Base-by-base conservation (phyloP, 495 filamentous ascomycete genomes). In the Penicillium cataractarum region DNA sequence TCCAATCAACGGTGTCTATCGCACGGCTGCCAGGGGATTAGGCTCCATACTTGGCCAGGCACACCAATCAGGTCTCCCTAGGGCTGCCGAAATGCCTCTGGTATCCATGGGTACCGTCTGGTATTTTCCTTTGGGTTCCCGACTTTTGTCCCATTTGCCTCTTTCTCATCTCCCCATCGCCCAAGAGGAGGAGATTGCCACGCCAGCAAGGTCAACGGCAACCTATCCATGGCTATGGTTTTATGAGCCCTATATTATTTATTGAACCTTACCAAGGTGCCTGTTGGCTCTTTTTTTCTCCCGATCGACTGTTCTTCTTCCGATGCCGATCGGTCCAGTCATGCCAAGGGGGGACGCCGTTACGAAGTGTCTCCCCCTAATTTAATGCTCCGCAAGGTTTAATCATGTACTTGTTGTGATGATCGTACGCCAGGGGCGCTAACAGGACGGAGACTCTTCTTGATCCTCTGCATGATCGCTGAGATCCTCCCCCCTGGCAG, bases 51-150 rank as follows among this genome's bases (percentile, higher is more conserved):
- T 32, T 40, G 50, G 55, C 60, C 70, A 73, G 70, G 70, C 48
- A 73, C 70, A 66, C 70, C 68, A 73, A 71, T 73, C 65, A 73
- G 1, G 1, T 17, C 19, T n/a, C 27, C 22, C 17, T 3, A 19
- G 10, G 42, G 15, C 58, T 59, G 51, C 59, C 59, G 33, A 67
- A 58, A 67, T 65, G 42, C 65, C 62, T 55, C 24, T 49, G 52
- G 67, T 70, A 68, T 70, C 67, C 69, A 69, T 67, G 69, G 69
- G 59, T 65, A 65, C 60, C 37, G n/a, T 22, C 3, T 49, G 58
- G 50, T 56, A 56, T 61, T 55, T 48, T 33, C 21, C 53, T 6
- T 50, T 29, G 13, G 6, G 24, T 50, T 50, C 46, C 26, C 26
- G 13, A 29, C 26, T 50, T n/a, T 50, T 27, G 46, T 0, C 8